Conservation (phyloP, 2,329 filamentous ascomycete species). For the Pseudogymnoascus sp. region DNA sequence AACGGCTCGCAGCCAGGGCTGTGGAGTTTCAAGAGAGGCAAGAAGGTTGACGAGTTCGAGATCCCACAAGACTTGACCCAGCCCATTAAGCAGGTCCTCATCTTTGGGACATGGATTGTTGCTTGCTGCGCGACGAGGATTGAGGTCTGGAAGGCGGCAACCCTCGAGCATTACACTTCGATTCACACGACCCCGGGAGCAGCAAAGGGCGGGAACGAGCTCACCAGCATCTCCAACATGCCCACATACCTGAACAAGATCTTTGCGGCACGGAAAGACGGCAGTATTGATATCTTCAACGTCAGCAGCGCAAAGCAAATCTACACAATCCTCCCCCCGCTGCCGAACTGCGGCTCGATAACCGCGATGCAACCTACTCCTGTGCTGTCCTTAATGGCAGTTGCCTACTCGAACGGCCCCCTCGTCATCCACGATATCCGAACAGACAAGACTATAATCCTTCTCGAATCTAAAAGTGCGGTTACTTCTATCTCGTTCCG, state of each 20-base stretch:
- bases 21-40: conserved; percentile 89
- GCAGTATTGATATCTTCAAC: conserved; percentile 95
- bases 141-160: conserved; percentile 81
- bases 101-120: conserved; percentile 88
- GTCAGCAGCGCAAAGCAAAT: conserved; percentile 84
- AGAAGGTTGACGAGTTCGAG: conserved; percentile 68
- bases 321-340: conserved; percentile 76
- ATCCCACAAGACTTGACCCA: conserved; percentile 57
- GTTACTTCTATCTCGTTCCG: conserved; percentile 84
- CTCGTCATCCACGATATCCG: conserved; percentile 76
- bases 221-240: conserved; percentile 78
- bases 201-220: conserved; percentile 51
- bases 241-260: conserved; percentile 96
- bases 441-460: conserved; percentile 64
- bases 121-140: conserved; percentile 67
- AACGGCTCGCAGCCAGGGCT: conserved; percentile 51
- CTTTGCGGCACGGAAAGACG: conserved; percentile 78
- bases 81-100: conserved; percentile 66
- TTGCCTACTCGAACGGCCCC: conserved; percentile 75
- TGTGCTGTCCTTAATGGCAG: conserved; percentile 75
- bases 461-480: conserved; percentile 56
- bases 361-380: conserved; percentile 79
- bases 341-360: conserved; percentile 66
- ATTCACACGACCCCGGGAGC: conserved; percentile 51
- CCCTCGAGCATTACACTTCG: conserved; percentile 83